Base-by-base conservation (phyloP, 2,329 filamentous ascomycete genomes). In the Neoarthrinium moseri region DNA sequence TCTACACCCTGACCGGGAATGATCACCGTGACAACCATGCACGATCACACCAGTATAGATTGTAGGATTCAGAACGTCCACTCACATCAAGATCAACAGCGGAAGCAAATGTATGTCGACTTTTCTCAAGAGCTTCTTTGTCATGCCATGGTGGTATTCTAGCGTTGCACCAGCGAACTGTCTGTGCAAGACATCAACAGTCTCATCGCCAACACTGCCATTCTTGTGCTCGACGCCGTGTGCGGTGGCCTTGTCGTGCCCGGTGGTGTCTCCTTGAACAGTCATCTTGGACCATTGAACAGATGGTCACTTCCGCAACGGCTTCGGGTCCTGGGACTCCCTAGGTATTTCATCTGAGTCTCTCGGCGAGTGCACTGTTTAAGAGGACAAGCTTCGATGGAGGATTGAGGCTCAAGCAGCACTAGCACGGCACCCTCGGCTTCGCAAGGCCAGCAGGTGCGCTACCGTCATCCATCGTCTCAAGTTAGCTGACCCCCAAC, bases 41-140 rank as follows among this genome's bases (percentile, higher is more conserved):
- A n/a, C n/a, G n/a, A n/a, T n/a, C n/a, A n/a, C n/a, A n/a, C n/a
- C n/a, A n/a, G n/a, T n/a, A n/a, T n/a, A n/a, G n/a, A n/a, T n/a
- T n/a, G 37, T 29, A 40, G 8, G n/a, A 23, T 23, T 22, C 17
- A 7, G 22, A 15, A 20, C 6, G 35, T 37, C 29, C 6, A 44
- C 32, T 35, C 29, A 44, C 65, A 81, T 76, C 34, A 78, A 46
- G n/a, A 77, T 64, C 2, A 81, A 63, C 45, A 75, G 68, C 3
- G 78, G 78, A 30, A 81, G 68, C 1, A 82, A 62, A 20, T 70
- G 71, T 2, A 67, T 17, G 50, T 82, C 78, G 13, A 81, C 67
- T 52, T 80, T 80, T 15, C 73, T 66, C 24, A 80, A 56, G 4
- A 74, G 55, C 41, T 53, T 61, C 35, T 61, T 64, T 13, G 49